Evolutionary conservation across 139 green algal species (phyloP).

Genomic region (Coccomyxa sp.): DNA sequence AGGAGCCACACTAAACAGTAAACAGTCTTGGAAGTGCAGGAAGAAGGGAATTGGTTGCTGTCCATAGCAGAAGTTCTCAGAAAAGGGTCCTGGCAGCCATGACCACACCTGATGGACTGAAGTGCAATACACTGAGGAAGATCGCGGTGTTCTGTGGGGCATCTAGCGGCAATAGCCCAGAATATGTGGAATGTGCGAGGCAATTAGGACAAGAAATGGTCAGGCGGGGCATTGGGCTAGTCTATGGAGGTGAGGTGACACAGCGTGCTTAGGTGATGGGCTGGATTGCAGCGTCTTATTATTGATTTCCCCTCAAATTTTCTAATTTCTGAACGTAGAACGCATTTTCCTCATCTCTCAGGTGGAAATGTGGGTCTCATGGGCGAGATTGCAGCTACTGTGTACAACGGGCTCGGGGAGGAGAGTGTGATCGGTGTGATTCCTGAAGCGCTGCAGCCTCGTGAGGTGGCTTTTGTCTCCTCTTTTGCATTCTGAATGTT

Average conservation of each 20-base stretch:
- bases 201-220: conserved; percentile 50
- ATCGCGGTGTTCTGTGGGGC: conserved; percentile 65
- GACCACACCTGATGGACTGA: too few relatives aligned
- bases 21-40: too few relatives aligned
- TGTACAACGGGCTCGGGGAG: conserved; percentile 37
- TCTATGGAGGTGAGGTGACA: conserved; percentile 55
- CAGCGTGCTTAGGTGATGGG: too few relatives aligned
- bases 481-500: too few relatives aligned
- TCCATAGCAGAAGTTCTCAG: too few relatives aligned
- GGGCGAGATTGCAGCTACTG: conserved; percentile 63
- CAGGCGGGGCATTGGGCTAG: conserved; percentile 45
- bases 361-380: conserved; percentile 76
- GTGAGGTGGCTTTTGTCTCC: conserved; percentile 28
- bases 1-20: too few relatives aligned
- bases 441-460: conserved; percentile 44
- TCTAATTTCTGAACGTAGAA: too few relatives aligned
- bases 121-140: conserved; percentile 7
- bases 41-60: too few relatives aligned
- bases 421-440: conserved; percentile 74
- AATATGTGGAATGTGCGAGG: conserved; percentile 45
- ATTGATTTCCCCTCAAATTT: too few relatives aligned
- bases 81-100: too few relatives aligned
- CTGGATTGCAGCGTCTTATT: too few relatives aligned
- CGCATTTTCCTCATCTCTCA: conserved; percentile 1
- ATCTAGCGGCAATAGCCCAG: conserved; percentile 26